A percentile compares a stretch with the other conserved stretches of the same genome.
These are phyloP conservation scores for Aureobasidium sp. DNA, from an alignment of 2,329 filamentous ascomycete genomes.

Conservation along the genomic window DNA sequence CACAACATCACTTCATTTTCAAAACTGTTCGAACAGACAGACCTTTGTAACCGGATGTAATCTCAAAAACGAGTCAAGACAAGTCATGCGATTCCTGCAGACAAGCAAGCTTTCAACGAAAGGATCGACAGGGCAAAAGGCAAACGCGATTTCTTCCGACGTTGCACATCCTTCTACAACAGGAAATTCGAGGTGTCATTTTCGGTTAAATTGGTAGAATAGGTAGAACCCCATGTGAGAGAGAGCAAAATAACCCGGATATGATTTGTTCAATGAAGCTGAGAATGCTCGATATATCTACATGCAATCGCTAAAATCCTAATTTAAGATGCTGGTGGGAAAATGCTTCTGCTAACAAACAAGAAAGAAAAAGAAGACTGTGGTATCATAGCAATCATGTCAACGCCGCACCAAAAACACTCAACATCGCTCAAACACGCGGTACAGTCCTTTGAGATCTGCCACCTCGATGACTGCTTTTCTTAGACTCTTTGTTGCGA, in stretches of 20 bases:
- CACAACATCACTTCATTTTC: no score
- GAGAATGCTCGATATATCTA: not conserved
- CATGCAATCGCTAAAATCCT: not conserved
- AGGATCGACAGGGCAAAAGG: not conserved
- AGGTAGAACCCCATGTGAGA: no score
- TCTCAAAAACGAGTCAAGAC: not conserved
- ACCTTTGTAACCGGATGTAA: no score
- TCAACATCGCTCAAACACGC: constrained; percentile 91
- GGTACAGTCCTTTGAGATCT: constrained; percentile 83
- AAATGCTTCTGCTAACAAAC: not conserved
- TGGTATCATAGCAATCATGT: constrained; percentile 2
- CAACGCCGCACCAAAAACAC: not conserved
- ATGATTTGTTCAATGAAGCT: not conserved
- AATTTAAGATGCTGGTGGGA: not conserved
- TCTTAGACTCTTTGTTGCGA: constrained; percentile 72
- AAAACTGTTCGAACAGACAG: no score
- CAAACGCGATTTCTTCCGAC: constrained; percentile 2
- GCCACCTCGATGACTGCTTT: constrained; percentile 78
- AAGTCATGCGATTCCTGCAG: not conserved
- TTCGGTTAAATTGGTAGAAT: constrained; percentile 1
- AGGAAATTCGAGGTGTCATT: not conserved
- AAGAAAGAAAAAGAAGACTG: not conserved
- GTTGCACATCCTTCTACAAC: not conserved
- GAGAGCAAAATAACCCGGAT: no score
- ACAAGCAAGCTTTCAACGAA: not conserved